A percentile compares a stretch with the other conserved stretches of the same genome.
Conservation (phyloP, 2,329 filamentous ascomycete genomes). For the Rutstroemia sp. region DNA sequence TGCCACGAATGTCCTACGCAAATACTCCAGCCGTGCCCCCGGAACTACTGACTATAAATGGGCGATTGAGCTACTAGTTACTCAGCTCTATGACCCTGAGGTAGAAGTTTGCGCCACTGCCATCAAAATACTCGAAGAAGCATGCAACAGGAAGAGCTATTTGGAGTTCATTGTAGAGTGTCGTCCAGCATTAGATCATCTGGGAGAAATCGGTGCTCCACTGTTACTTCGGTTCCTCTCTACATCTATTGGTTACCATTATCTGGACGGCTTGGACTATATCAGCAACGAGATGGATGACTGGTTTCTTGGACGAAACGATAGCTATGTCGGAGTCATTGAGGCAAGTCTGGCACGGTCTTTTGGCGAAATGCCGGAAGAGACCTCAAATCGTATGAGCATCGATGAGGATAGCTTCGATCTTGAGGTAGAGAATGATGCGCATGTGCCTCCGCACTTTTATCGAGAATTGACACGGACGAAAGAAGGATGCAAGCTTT, state of each 20-base stretch:
- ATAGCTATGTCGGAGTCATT: conserved; percentile 89
- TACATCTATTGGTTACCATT: conserved; percentile 95
- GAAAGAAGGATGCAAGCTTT: conserved; percentile 79
- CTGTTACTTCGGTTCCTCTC: conserved; percentile 87
- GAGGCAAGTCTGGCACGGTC: conserved; percentile 91
- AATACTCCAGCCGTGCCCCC: conserved; percentile 63
- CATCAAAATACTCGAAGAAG: conserved; percentile 94
- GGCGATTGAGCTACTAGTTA: conserved; percentile 96
- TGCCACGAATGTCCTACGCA: conserved; percentile 77
- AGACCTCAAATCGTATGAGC: conserved; percentile 26
- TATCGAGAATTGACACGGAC: conserved; percentile 93
- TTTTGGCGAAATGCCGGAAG: conserved; percentile 48
- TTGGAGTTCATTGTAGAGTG: conserved; percentile 97
- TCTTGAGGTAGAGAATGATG: conserved; percentile 38
- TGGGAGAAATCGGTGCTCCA: conserved; percentile 94
- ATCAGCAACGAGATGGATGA: conserved; percentile 99
- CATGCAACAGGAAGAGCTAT: conserved; percentile 85
- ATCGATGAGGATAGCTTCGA: conserved; percentile 34
- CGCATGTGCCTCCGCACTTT: conserved; percentile 83
- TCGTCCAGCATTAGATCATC: conserved; percentile 84
- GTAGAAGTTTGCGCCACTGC: conserved; percentile 94
- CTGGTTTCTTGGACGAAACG: conserved; percentile 96
- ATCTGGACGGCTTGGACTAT: conserved; percentile 92
- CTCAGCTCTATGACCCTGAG: conserved; percentile 94
- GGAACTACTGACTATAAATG: conserved; percentile 70